Conservation (phyloP, 371 early-diverging fungal genomes). For the Saksenaea vasiformis region DNA sequence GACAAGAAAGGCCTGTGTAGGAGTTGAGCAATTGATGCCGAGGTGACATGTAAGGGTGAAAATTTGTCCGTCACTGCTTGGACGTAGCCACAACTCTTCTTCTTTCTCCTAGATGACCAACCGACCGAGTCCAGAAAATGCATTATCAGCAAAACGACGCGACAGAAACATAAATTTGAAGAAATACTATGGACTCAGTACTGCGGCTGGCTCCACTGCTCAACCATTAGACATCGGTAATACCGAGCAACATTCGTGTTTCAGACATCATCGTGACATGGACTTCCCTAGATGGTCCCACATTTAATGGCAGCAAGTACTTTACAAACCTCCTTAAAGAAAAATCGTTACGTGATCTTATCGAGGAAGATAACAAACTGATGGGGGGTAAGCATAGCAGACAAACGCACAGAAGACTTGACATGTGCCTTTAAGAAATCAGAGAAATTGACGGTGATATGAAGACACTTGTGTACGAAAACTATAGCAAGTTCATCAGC, state of each 20-base stretch:
- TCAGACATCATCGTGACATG: neutral
- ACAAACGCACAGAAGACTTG: neutral
- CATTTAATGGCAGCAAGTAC: constrained; percentile 77
- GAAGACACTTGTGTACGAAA: constrained; percentile 96
- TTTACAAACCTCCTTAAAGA: constrained; percentile 72
- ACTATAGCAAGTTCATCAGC: constrained; percentile 93
- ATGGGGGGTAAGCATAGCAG: constrained; percentile 53
- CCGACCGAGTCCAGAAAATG: neutral
- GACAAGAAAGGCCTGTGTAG: too few relatives aligned
- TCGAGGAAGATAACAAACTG: constrained; percentile 75
- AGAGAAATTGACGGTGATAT: constrained; percentile 92
- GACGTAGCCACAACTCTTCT: neutral
- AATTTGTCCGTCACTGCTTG: too few relatives aligned
- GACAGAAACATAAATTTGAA: constrained; percentile 32
- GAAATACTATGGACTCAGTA: constrained; percentile 45
- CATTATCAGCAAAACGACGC: constrained; percentile 10
- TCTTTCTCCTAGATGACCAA: neutral
- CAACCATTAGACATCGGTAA: constrained; percentile 40
- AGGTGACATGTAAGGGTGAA: too few relatives aligned
- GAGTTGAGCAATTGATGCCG: too few relatives aligned
- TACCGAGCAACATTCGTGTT: neutral
- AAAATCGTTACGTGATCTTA: constrained; percentile 64
- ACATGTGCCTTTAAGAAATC: constrained; percentile 53
- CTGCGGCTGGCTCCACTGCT: constrained; percentile 6
- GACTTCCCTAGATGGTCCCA: constrained; percentile 52